Evolutionary conservation across 2,329 filamentous ascomycete genomes (phyloP).

Genomic region (Hirsutella thompsonii): DNA sequence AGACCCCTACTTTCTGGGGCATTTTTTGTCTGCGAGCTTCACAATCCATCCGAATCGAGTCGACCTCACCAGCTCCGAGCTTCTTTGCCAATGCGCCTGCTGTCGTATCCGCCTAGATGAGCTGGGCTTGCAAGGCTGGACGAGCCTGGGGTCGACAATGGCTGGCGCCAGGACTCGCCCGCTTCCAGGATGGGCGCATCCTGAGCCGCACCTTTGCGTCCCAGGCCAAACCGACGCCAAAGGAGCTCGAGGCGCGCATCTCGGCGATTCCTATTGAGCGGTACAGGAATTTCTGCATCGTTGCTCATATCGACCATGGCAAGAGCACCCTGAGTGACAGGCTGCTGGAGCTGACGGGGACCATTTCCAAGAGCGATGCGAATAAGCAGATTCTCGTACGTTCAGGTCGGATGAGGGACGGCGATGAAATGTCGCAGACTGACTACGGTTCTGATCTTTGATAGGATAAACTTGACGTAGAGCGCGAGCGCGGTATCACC

Average conservation of each 20-base stretch:
- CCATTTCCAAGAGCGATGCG: conserved; percentile 63
- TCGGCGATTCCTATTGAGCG: conserved; percentile 64
- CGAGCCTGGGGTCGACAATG: conserved; percentile 24
- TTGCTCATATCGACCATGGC: conserved; percentile 97
- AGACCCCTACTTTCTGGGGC: not conserved
- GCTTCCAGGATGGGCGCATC: conserved; percentile 3
- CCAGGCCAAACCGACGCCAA: conserved; percentile 15
- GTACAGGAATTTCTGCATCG: conserved; percentile 94
- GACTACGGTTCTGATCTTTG: conserved; percentile 6
- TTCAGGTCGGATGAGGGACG: not conserved
- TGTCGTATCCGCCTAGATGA: conserved; percentile 18
- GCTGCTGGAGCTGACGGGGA: conserved; percentile 85
- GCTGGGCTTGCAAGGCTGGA: conserved; percentile 21
- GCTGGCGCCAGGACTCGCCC: conserved; percentile 6
- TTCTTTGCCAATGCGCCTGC: conserved; percentile 3
- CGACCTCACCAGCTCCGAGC: not conserved
- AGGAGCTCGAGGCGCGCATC: conserved; percentile 38
- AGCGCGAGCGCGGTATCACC: conserved; percentile 90
- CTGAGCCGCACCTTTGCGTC: conserved; percentile 6
- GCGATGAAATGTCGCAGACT: not conserved
- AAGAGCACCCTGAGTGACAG: conserved; percentile 94
- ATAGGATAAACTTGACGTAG: conserved; percentile 84
- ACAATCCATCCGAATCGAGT: not conserved
- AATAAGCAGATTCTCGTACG: conserved; percentile 79
- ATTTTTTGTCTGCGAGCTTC: not conserved